Base-by-base conservation (phyloP, 75 land plant species). In the Picea glauca region DNA sequence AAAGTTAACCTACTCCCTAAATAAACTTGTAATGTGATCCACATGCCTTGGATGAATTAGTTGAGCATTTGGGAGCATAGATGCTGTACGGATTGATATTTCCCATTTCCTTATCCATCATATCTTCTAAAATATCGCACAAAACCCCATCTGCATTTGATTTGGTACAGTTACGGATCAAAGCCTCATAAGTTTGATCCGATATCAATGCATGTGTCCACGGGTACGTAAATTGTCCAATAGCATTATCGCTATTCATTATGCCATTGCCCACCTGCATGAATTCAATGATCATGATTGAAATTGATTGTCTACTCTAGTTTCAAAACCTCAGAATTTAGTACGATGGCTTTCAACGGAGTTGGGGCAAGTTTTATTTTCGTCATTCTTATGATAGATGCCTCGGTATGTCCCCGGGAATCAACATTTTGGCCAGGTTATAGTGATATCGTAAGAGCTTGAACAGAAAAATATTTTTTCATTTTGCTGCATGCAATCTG, bases 171-270 rank as follows among this genome's bases (percentile, higher is more conserved):
- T 40, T 40, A 0, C 5, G 3, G 43, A 40, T 40, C 43, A 92
- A 35, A 1, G 68, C 79, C 5, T 85, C 6, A 72, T 83, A 91
- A 2, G 91, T 14, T 13, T 66, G 14, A 83, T 92, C 94, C 0
- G 98, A 94, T 13, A 94, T 85, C 62, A 94, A 85, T 5, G 94
- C 98, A 78, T 92, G 93, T 33, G 88, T 80, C 98, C 98, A 92
- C 35, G 90, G 84, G 60, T 89, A 94, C 26, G 84, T 85, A 0
- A 87, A 85, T 85, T 85, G 79, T 8, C 94, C 94, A 18, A 23
- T 70, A 50, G 87, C 83, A 81, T 94, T 81, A n/a, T 79, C 84
- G 58, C 86, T 87, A 43, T 93, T 88, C 58, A 93, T 58, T 70
- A 83, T 62, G 6, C 95, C 91, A 77, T 94, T 94, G 2, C 98